A percentile compares a stretch with the other conserved stretches of the same genome.
Evolutionary conservation across 2,329 filamentous ascomycete species (phyloP).

Genomic region (Penicillium fuscoglaucum): DNA sequence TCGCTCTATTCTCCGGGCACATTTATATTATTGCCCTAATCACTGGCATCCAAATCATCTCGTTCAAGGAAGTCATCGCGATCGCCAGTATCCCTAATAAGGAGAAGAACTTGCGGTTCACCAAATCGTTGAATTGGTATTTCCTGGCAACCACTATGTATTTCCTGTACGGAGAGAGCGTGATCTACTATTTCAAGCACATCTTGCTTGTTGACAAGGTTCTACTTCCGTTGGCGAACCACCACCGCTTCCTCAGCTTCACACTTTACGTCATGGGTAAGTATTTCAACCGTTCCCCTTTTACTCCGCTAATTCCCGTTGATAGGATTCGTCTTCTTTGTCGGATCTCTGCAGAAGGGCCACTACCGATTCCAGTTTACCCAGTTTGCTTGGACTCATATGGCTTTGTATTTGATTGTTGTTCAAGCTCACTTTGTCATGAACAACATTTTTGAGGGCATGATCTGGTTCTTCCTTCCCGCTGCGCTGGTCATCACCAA

Average conservation of each 20-base stretch:
- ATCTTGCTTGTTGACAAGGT: slow-evolving; percentile 94
- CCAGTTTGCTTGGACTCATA: slow-evolving; percentile 99
- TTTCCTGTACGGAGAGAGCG: slow-evolving; percentile 96
- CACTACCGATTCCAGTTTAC: slow-evolving; percentile 99
- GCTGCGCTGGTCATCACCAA: slow-evolving; percentile 95
- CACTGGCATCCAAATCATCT: slow-evolving; percentile 91
- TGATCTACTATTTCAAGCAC: slow-evolving; percentile 99
- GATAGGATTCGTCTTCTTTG: slow-evolving; percentile 95
- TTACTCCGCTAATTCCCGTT: slow-evolving; percentile 12
- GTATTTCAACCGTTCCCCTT: slow-evolving; percentile 32
- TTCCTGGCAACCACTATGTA: slow-evolving; percentile 99
- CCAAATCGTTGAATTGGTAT: slow-evolving; percentile 98
- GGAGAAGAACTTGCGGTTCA: slow-evolving; percentile 86
- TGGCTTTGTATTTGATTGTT: slow-evolving; percentile 97
- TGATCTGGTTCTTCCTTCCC: slow-evolving; percentile 99
- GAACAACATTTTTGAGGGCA: slow-evolving; percentile 99
- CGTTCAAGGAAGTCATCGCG: slow-evolving; percentile 98
- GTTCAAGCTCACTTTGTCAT: slow-evolving; percentile 99
- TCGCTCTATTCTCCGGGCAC: slow-evolving; percentile 89
- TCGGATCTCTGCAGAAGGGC: slow-evolving; percentile 87
- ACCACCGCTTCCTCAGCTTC: slow-evolving; percentile 98
- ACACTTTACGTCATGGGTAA: slow-evolving; percentile 94
- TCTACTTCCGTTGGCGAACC: slow-evolving; percentile 86
- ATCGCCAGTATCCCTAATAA: slow-evolving; percentile 93
- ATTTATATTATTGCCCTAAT: slow-evolving; percentile 95